phyloP scores from a whole-genome alignment of 257 asterid genomes.

The Solanum stenotomum region DNA sequence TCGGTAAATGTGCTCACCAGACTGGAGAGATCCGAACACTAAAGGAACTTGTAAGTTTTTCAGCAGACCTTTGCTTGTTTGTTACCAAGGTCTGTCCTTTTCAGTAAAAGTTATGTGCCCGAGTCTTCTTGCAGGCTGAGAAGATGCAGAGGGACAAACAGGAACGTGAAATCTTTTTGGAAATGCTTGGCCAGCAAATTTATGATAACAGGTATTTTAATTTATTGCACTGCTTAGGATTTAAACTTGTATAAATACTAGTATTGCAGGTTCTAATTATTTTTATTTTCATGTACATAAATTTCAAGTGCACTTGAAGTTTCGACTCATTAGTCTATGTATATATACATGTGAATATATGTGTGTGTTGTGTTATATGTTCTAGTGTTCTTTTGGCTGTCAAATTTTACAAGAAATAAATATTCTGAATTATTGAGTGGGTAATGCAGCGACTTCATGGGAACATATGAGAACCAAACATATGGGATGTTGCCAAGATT shows the following conservation, averaged over 20 bases:
- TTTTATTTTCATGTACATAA: neutral
- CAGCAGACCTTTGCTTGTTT: neutral
- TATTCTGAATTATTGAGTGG: neutral
- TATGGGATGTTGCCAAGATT: neutral
- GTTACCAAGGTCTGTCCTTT: neutral
- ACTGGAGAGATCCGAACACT: constrained; percentile 56
- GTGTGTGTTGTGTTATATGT: neutral
- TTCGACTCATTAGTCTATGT: neutral
- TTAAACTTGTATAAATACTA: neutral
- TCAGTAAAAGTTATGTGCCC: neutral
- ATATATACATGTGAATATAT: neutral
- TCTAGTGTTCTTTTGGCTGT: neutral
- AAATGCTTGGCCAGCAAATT: constrained; percentile 79
- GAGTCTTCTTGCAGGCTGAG: constrained; percentile 48
- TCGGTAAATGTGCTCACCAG: constrained; percentile 44
- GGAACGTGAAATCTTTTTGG: constrained; percentile 72
- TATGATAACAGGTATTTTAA: constrained; percentile 60
- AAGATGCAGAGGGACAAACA: constrained; percentile 73
- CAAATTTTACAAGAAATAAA: neutral
- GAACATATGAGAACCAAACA: neutral
- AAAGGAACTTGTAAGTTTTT: constrained; percentile 54
- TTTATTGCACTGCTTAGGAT: neutral
- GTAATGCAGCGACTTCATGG: neutral
- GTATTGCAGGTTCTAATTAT: neutral
- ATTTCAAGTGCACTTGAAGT: neutral